A percentile compares a stretch with the other conserved stretches of the same genome.
These are phyloP conservation scores for Neopestalotiopsis rosae DNA, from an alignment of 2,329 filamentous ascomycete species.

Conservation along the genomic window DNA sequence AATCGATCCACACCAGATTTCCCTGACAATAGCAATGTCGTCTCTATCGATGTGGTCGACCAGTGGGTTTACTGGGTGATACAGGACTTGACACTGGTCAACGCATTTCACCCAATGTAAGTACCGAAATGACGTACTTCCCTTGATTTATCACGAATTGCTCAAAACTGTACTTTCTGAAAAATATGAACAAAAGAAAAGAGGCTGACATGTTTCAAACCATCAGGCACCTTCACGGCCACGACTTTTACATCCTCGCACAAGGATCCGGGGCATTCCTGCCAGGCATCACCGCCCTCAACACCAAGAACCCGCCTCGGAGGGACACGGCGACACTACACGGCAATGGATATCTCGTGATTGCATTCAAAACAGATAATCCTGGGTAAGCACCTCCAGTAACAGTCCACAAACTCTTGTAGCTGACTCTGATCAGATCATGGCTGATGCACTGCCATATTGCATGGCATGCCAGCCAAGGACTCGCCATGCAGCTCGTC, in stretches of 20 bases:
- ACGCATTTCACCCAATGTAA: constrained; percentile 28
- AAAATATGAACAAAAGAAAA: neutral
- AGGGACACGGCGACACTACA: neutral
- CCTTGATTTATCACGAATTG: too few species aligned
- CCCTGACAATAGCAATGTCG: constrained; percentile 34
- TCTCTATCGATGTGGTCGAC: constrained; percentile 29
- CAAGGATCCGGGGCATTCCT: constrained; percentile 35
- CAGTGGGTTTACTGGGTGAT: constrained; percentile 41
- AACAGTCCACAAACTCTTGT: neutral
- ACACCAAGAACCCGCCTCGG: constrained; percentile 24
- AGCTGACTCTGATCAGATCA: constrained; percentile 25
- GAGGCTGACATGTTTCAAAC: neutral
- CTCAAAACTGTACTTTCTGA: neutral
- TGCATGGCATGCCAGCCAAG: constrained; percentile 53
- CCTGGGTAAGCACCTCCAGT: constrained; percentile 24
- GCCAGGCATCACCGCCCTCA: constrained; percentile 32
- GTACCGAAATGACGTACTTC: neutral
- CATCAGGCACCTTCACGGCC: constrained; percentile 44
- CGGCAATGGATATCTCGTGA: constrained; percentile 7
- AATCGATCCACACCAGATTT: constrained; percentile 20
- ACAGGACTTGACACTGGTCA: constrained; percentile 24
- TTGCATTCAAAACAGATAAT: constrained; percentile 15
- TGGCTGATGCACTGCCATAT: constrained; percentile 44
- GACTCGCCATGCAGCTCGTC: constrained; percentile 58
- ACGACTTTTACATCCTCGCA: constrained; percentile 46